Evolutionary conservation across 139 green algal species (phyloP), one percentile per base, ranked within the genome.

Genomic region (Coelastrella sp.): DNA sequence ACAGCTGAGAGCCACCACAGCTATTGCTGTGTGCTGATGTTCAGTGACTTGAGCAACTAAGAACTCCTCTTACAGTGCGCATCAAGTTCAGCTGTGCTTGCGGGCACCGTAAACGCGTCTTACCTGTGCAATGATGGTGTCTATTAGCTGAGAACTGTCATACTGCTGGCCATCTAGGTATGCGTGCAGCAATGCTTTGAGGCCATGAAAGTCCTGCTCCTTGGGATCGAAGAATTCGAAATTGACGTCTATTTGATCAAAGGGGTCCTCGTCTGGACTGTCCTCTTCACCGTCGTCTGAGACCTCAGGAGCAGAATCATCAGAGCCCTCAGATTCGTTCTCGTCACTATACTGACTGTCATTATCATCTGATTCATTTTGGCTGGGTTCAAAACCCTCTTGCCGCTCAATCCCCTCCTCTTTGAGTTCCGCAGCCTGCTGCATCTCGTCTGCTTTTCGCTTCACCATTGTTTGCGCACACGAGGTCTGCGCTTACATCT

Each of bases 221-320:
- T 94, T 90, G 0, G 97, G 97, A 24, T 97, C 94, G 73, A 96
- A 98, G 80, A 99, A 99, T 72, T 98, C 93, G 84, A 99, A 98
- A 61, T 98, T 92, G 0, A 99, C 94, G 25, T 97, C 88, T 6
- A 99, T 91, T 35, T 98, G 66, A 24, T 96, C 91, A 60, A 92
- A 91, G 22, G 76, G 78, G 65, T 94, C 91, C 72, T 88, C 82
- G 0, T 94, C 91, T 59, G 92, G 88, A 57, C 89, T 92, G 60
- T 94, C 92, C 7, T 70, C 27, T 17, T 81, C 72, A 15, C 92
- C 90, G 14, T 91, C 82, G 22, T 88, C 90, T 49, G 88, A 91
- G 35, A 91, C 88, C 57, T 91, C 88, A 49, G 88, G 88, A 22
- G 63, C 87, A 27, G 87, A 90, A 24, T 76, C 79, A 27, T 82